Percentiles rank a stretch among this genome's conserved stretches.
Conservation (phyloP, 306 rosid genomes). For the Urtica urens region DNA sequence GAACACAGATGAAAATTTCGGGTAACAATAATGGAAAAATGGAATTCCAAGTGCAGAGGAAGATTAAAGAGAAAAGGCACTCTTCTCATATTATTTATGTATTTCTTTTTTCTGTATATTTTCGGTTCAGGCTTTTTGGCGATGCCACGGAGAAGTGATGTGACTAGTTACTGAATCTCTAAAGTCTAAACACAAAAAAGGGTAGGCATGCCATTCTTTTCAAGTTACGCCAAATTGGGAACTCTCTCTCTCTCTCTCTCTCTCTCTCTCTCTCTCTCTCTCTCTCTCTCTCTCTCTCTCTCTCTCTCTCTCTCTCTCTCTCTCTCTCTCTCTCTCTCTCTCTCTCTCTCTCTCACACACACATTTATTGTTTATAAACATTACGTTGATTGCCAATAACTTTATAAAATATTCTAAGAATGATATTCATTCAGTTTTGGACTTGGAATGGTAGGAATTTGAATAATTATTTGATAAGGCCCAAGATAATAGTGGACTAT, state of each 20-base stretch:
- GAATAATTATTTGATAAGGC: no score
- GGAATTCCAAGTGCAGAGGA: background rate
- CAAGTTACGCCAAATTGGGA: constrained; percentile 12
- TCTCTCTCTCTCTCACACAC: no score
- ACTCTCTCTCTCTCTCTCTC: constrained; percentile 7
- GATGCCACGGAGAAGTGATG: constrained; percentile 10
- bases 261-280: background rate
- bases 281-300: no score
- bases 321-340: no score
- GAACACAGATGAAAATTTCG: constrained; percentile 3
- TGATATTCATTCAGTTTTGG: no score
- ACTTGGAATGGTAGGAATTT: no score
- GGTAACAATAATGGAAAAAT: constrained; percentile 20
- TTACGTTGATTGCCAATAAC: no score
- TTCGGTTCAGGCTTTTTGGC: background rate
- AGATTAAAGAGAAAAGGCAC: constrained; percentile 5
- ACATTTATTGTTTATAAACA: no score
- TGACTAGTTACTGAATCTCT: constrained; percentile 27
- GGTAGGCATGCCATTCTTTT: constrained; percentile 5
- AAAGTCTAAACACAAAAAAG: background rate
- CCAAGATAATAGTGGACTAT: no score
- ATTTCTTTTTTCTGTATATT: background rate
- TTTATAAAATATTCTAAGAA: no score
- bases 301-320: no score
- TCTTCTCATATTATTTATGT: background rate